Evolutionary conservation across 208 protist genomes (phyloP), one percentile per base, ranked within the genome.

Genomic region (Leishmania martiniquensis): DNA sequence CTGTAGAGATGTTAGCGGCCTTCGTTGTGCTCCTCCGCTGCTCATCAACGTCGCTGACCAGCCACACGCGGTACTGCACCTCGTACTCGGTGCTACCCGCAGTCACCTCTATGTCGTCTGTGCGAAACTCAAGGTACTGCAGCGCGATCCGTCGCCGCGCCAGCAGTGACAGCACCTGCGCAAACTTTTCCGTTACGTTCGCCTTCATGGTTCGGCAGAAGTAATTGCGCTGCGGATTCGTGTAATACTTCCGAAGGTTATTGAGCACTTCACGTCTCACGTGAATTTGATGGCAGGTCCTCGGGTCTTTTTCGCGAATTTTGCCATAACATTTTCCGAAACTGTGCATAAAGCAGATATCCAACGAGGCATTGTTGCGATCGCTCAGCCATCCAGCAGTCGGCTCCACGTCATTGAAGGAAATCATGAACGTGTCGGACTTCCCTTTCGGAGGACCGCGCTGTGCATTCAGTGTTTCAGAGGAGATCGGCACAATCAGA

Each of bases 331-430:
- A 91, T 55, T 91, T 91, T 34, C 85, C 85, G 49, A 91, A 91
- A 76, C 87, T 91, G 82, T 91, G 87, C 87, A 91, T 91, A 72
- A 91, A 91, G 76, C 87, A 91, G 47, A 91, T 91, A 54, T 89
- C 85, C 15, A 91, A 76, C 47, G 79, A 81, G 32, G 85, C 65
- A 68, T 88, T 89, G 75, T 91, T 88, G 42, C 85, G 81, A 72
- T 89, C 85, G 34, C 82, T 87, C 44, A 89, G 75, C 87, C 87
- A 91, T 5, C 87, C 87, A 17, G 79, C 82, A 3, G 87, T 91
- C 44, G 87, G 87, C 70, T 91, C 87, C 51, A 91, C 74, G 55
- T 91, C 87, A 25, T 78, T 77, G 17, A 86, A 80, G 25, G 77
- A 85, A 25, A 91, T 75, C 55, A 72, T 80, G 59, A 84, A 80